phyloP scores from a whole-genome alignment of 2,329 filamentous ascomycete species.

The Penicillium rolfsii region DNA sequence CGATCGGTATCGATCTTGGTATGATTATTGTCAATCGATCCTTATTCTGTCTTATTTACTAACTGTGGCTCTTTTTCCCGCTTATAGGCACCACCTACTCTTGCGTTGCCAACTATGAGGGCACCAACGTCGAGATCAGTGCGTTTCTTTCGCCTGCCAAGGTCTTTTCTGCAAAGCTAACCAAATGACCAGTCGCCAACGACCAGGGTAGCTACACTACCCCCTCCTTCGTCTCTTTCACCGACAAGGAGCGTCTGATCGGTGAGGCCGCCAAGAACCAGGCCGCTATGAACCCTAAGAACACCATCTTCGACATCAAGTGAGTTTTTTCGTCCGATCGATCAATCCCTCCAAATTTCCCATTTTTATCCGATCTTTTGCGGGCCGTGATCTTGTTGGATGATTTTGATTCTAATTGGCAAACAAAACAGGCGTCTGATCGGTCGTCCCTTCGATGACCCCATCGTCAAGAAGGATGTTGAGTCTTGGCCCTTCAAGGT shows the following conservation, averaged over 20 bases:
- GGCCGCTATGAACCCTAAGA: conserved; percentile 97
- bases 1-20: conserved; percentile 99
- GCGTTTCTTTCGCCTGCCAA: conserved; percentile 43
- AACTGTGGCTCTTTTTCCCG: conserved; percentile 22
- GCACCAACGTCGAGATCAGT: conserved; percentile 99
- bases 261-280: conserved; percentile 99
- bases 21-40: conserved; percentile 47
- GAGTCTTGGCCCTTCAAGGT: conserved; percentile 99
- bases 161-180: conserved; percentile 15
- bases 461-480: conserved; percentile 97
- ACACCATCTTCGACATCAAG: conserved; percentile 99
- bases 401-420: conserved; percentile 14
- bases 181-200: conserved; percentile 72
- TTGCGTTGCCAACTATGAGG: conserved; percentile 99
- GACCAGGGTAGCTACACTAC: conserved; percentile 99
- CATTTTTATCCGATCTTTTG: not conserved
- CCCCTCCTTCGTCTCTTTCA: conserved; percentile 98
- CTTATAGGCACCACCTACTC: conserved; percentile 97
- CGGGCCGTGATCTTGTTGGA: not conserved
- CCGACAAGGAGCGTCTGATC: conserved; percentile 96
- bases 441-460: conserved; percentile 91
- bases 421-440: conserved; percentile 77
- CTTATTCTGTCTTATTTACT: conserved; percentile 17
- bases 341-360: not conserved
- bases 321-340: conserved; percentile 57